Evolutionary conservation across 2,329 filamentous ascomycete genomes (phyloP).

Genomic region (Talaromyces albobiverticillius): DNA sequence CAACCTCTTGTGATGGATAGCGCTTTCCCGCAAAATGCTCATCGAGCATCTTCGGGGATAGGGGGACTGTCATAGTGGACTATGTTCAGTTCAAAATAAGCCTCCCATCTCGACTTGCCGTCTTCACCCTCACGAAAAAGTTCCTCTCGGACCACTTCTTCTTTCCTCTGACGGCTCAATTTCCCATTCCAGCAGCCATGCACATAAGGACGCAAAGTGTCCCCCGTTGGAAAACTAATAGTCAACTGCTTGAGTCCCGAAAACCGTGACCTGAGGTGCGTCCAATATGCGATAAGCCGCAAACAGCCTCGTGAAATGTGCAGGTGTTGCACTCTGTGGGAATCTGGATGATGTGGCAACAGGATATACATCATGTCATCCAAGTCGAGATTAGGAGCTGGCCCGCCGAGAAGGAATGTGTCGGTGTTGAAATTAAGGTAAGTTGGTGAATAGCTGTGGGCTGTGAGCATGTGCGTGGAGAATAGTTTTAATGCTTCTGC

Average conservation of each 20-base stretch:
- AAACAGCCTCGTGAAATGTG: not conserved
- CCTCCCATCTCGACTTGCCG: too few relatives aligned
- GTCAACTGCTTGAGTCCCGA: not conserved
- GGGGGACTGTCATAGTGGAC: too few relatives aligned
- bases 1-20: too few relatives aligned
- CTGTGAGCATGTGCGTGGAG: not conserved
- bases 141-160: too few relatives aligned
- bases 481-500: not conserved
- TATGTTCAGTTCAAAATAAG: too few relatives aligned
- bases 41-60: too few relatives aligned
- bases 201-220: not conserved
- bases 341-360: not conserved
- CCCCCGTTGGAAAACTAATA: slow-evolving; percentile 3
- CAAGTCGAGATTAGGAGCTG: not conserved
- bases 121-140: too few relatives aligned
- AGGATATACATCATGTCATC: not conserved
- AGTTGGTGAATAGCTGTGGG: not conserved
- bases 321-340: not conserved
- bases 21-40: too few relatives aligned
- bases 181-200: too few relatives aligned
- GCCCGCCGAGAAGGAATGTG: not conserved
- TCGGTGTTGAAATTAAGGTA: not conserved
- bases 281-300: not conserved
- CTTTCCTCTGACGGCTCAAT: too few relatives aligned
- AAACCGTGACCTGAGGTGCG: not conserved